Percentiles rank a stretch among this genome's conserved stretches.
Conservation (phyloP, 495 filamentous ascomycete species). For the Hypoxylon subgilvum region DNA sequence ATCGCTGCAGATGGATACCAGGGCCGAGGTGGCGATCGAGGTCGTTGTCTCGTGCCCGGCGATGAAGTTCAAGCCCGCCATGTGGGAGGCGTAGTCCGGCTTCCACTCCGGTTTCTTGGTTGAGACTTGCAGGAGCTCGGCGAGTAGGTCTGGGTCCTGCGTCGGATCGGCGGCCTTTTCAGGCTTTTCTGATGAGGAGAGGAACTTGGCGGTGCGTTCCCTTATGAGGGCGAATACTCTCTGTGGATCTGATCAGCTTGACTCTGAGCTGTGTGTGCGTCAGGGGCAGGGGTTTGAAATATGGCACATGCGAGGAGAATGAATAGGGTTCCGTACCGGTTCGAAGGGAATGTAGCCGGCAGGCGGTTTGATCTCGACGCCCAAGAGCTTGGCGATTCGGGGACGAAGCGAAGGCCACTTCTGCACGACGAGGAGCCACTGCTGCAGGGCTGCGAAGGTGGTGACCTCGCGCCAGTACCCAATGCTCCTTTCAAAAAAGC, state of each 20-base stretch:
- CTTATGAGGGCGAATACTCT: slow-evolving; percentile 4
- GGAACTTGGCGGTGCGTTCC: slow-evolving; percentile 7
- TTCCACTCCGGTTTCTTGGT: slow-evolving; percentile 41
- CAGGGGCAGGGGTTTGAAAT: background rate
- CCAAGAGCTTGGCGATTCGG: slow-evolving; percentile 14
- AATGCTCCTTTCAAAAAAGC: slow-evolving; percentile 45
- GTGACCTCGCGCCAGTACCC: slow-evolving; percentile 46
- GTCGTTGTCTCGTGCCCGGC: slow-evolving; percentile 57
- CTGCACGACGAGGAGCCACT: slow-evolving; percentile 7
- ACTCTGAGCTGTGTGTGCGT: no score
- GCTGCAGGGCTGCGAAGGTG: slow-evolving; percentile 38
- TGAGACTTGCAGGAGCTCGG: slow-evolving; percentile 48
- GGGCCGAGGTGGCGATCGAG: slow-evolving; percentile 48
- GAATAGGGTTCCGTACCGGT: slow-evolving; percentile 6
- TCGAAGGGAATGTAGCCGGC: slow-evolving; percentile 15
- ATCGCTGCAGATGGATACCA: slow-evolving; percentile 45
- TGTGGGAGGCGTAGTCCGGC: slow-evolving; percentile 34
- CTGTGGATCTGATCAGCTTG: background rate
- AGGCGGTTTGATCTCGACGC: slow-evolving; percentile 10
- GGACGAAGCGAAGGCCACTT: slow-evolving; percentile 14
- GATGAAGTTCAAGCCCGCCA: slow-evolving; percentile 55
- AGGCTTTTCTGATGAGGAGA: slow-evolving; percentile 9
- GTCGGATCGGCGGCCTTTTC: background rate
- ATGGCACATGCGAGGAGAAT: no score
- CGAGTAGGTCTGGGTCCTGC: slow-evolving; percentile 37